phyloP scores from a whole-genome alignment of 176 grass and related monocot genomes.

The Triticum urartu region DNA sequence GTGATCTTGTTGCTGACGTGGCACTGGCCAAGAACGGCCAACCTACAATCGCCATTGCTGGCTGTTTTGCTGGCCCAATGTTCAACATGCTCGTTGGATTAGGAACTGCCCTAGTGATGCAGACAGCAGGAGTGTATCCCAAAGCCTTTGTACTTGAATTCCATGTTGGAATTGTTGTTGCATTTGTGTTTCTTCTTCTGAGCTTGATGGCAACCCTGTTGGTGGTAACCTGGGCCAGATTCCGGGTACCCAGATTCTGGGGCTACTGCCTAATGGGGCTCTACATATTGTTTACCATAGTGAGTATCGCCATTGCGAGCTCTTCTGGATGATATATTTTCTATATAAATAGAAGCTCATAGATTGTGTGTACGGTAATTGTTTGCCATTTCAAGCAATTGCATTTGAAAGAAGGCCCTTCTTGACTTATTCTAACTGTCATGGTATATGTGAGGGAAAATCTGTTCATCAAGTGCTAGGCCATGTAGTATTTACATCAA shows the following conservation, averaged over 20 bases:
- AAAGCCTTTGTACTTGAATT: slow-evolving; percentile 75
- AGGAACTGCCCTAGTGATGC: slow-evolving; percentile 70
- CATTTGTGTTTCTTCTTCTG: slow-evolving; percentile 85
- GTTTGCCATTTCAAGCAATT: background rate
- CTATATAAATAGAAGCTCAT: background rate
- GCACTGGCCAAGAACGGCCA: slow-evolving; percentile 68
- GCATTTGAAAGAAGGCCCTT: background rate
- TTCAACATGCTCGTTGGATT: slow-evolving; percentile 95
- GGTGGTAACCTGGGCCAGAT: slow-evolving; percentile 77
- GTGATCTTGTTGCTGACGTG: slow-evolving; percentile 83
- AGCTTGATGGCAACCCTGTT: slow-evolving; percentile 89
- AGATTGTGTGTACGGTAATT: background rate
- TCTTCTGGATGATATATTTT: slow-evolving; percentile 41
- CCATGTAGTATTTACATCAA: background rate
- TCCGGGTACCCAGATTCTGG: slow-evolving; percentile 77
- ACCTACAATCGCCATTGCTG: slow-evolving; percentile 77
- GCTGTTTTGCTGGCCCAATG: slow-evolving; percentile 96
- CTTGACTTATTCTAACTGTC: background rate
- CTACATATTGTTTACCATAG: slow-evolving; percentile 65
- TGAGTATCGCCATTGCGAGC: slow-evolving; percentile 57
- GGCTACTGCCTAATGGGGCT: slow-evolving; percentile 78
- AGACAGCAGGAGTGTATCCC: slow-evolving; percentile 78
- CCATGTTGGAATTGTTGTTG: slow-evolving; percentile 75
- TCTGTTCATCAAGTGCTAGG: background rate
- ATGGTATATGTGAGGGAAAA: background rate